Base-by-base conservation (phyloP, 2,329 filamentous ascomycete species). In the Phaeomoniella chlamydospora region DNA sequence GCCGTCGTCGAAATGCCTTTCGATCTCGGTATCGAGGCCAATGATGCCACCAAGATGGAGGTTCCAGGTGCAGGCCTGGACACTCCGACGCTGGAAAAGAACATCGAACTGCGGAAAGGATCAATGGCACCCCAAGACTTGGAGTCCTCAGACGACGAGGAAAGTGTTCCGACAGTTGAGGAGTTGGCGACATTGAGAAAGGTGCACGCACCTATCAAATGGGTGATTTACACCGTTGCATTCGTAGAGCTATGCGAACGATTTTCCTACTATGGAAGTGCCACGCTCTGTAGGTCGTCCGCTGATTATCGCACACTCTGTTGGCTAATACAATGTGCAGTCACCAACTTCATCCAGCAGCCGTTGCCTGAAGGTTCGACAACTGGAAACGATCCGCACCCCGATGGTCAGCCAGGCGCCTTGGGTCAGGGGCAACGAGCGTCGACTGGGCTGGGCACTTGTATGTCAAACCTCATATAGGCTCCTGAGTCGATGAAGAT, bases 191-290 rank as follows among this genome's bases (percentile, higher is more conserved):
- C 43, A 4, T 46, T 61, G 14, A 34, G 32, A 13, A 15, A 18
- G 11, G 69, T 80, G 15, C 71, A 74, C 10, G 76, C 73, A 44
- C 66, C 65, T 49, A 71, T 85, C 41, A 74, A 75, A 34, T 75
- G 69, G 67, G 60, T 67, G 37, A 70, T 77, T 39, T 85, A 74
- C 58, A 76, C 74, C 16, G 72, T 86, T 40, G 78, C 77, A 33
- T 74, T 83, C 42, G 72, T 80, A 40, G 80, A 86, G 57, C 61
- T 83, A 38, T 81, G 76, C 59, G 80, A 86, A 59, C 75, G 80
- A 34, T 83, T 82, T 58, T 79, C 75, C 11, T 86, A 83, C 69
- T 84, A 85, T 49, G 80, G 80, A 37, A 77, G 11, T 12, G 22
- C 22, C 22, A 26, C 22, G 9, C 22, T 26, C 6, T 26, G 22